These are phyloP conservation scores for Calycina marina DNA, from an alignment of 2,329 filamentous ascomycete genomes.

Conservation along the genomic window DNA sequence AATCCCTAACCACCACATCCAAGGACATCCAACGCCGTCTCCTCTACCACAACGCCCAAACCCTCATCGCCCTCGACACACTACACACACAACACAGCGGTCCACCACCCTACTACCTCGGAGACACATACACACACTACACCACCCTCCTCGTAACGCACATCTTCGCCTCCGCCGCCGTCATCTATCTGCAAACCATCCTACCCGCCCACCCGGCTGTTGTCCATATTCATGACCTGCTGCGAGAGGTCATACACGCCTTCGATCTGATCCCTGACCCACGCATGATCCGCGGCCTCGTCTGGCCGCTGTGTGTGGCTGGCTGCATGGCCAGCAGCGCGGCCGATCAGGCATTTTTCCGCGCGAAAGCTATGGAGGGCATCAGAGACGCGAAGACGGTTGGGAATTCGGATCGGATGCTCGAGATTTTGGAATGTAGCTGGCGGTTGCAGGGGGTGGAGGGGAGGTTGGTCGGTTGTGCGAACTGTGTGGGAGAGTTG, in stretches of 20 bases:
- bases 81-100: constrained; percentile 1
- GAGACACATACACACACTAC: constrained; percentile 3
- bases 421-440: constrained; percentile 8
- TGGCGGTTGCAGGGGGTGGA: constrained; percentile 6
- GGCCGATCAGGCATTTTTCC: constrained; percentile 10
- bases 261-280: constrained; percentile 6
- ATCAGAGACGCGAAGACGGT: constrained; percentile 5
- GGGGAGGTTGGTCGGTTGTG: constrained; percentile 7
- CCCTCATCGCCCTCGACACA: background rate
- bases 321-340: constrained; percentile 10
- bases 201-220: background rate
- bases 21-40: constrained; percentile 1
- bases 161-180: constrained; percentile 8
- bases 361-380: background rate
- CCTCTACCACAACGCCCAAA: constrained; percentile 1
- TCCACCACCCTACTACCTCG: constrained; percentile 1
- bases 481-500: constrained; percentile 1
- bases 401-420: constrained; percentile 6
- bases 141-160: constrained; percentile 6
- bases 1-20: background rate
- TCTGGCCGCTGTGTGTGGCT: constrained; percentile 12
- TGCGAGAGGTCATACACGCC: constrained; percentile 6
- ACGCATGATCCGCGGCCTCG: constrained; percentile 6
- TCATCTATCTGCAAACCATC: constrained; percentile 10
- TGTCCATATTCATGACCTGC: constrained; percentile 1